phyloP scores from a whole-genome alignment of 257 asterid genomes.

The Craterostigma plantagineum region DNA sequence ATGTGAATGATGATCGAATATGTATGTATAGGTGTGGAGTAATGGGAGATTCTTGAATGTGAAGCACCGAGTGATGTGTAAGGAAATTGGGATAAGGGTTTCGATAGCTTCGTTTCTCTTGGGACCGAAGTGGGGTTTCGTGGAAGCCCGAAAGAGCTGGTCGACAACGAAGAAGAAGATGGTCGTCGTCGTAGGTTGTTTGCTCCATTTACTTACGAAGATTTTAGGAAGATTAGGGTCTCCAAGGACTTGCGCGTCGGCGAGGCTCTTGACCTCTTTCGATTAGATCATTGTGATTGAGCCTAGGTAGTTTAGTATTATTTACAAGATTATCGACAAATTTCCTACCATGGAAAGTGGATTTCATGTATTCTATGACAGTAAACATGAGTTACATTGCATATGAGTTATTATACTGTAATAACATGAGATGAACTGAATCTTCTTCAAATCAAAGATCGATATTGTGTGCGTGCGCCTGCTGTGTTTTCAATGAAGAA shows the following conservation, averaged over 20 bases:
- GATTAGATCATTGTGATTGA: too few species aligned
- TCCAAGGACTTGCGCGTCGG: conserved; percentile 14
- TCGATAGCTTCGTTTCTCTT: conserved; percentile 34
- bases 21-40: conserved; percentile 48
- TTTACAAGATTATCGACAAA: too few species aligned
- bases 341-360: too few species aligned
- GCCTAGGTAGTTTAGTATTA: too few species aligned
- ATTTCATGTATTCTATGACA: too few species aligned
- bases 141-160: conserved; percentile 24
- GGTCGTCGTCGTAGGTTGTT: conserved; percentile 28
- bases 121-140: conserved; percentile 23
- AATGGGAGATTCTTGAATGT: conserved; percentile 48
- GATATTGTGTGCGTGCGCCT: too few species aligned
- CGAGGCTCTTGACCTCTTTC: conserved; percentile 17
- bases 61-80: conserved; percentile 43
- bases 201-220: conserved; percentile 23
- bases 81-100: conserved; percentile 19
- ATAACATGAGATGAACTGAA: too few species aligned
- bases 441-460: too few species aligned
- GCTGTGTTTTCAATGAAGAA: too few species aligned
- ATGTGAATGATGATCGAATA: too few species aligned
- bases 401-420: too few species aligned
- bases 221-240: conserved; percentile 12
- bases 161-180: conserved; percentile 22
- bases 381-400: too few species aligned